Evolutionary conservation across 1,284 basidiomycete genomes (phyloP), one percentile per base, ranked within the genome.

Genomic region (Pseudozyma sp.): DNA sequence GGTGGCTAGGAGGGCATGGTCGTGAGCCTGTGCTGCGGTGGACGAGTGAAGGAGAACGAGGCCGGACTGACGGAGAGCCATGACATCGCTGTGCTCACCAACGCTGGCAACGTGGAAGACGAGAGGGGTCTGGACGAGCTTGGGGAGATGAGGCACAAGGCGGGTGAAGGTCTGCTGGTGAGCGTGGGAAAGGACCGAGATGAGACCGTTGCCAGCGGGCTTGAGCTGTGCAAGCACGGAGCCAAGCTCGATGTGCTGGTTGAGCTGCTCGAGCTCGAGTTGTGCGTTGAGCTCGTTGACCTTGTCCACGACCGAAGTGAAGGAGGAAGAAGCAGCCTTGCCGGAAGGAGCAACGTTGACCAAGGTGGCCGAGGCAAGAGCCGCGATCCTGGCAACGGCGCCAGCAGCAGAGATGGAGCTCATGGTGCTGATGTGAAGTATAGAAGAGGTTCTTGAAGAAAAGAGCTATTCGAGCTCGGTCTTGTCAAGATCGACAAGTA

Each of bases 1-100:
- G 59, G 90, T 89, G 25, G 91, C 91, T n/a, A 93, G 87, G 16
- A 93, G 85, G 12, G 90, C 89, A 77, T 92, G 89, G 81, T 92
- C 91, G 79, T 92, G 90, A 2, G 91, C 91, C 76, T 92, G 88
- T 81, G 91, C 89, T 2, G 89, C 85, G 2, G 87, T 88, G 59
- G 89, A 87, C 6, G 91, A 92, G 85, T 91, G 87, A 50, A 93
- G 63, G 70, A 91, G 87, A 77, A 89, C 89, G 42, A 89, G 88
- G 11, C 90, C 87, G 11, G 88, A 87, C 21, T 89, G 88, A 34
- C 88, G 88, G 45, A 92, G 87, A 3, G 89, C 84, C 54, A 91
- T 87, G 12, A 88, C 87, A 71, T 90, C 89, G 21, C 89, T 88
- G 56, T 91, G 87, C 78, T 91, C 89, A 55, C 87, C 86, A 10